Conservation (phyloP, 1,284 basidiomycete genomes). For the Moesziomyces parantarcticus region DNA sequence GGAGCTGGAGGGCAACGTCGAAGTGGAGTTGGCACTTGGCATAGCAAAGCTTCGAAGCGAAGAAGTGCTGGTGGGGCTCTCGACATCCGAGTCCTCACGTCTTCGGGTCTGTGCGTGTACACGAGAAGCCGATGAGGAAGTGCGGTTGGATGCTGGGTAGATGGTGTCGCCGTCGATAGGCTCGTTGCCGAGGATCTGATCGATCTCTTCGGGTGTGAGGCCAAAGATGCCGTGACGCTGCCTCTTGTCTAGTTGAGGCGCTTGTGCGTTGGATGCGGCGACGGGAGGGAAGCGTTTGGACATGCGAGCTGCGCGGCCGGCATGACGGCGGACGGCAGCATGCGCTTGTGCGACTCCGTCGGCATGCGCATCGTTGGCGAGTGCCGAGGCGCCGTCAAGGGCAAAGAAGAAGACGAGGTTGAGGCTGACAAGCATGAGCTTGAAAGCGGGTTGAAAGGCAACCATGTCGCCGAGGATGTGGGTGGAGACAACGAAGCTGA, state of each 20-base stretch:
- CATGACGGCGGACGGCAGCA: conserved; percentile 29
- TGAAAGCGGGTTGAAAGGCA: conserved; percentile 26
- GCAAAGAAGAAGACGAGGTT: conserved; percentile 20
- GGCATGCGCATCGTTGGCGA: conserved; percentile 11
- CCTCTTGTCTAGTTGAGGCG: conserved; percentile 10
- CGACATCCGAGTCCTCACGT: conserved; percentile 7
- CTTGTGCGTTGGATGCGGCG: background rate
- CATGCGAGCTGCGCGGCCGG: conserved; percentile 29
- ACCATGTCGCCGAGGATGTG: conserved; percentile 15
- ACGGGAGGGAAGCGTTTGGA: conserved; percentile 28
- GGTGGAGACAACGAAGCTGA: background rate
- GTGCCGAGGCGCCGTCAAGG: conserved; percentile 9
- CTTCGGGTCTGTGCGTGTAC: no score
- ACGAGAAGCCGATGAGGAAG: conserved; percentile 14
- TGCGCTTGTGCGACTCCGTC: conserved; percentile 8
- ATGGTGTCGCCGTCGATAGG: conserved; percentile 7
- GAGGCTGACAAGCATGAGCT: conserved; percentile 42
- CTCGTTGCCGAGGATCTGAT: conserved; percentile 18
- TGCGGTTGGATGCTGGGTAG: conserved; percentile 8
- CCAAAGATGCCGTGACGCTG: conserved; percentile 15
- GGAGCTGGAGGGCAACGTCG: conserved; percentile 7
- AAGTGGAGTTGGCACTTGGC: conserved; percentile 11
- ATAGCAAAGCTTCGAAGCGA: conserved; percentile 4
- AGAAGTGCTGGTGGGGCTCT: conserved; percentile 4
- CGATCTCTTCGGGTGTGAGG: conserved; percentile 22